Conservation (phyloP, 768 basidiomycete species). For the Mycena polygramma region DNA sequence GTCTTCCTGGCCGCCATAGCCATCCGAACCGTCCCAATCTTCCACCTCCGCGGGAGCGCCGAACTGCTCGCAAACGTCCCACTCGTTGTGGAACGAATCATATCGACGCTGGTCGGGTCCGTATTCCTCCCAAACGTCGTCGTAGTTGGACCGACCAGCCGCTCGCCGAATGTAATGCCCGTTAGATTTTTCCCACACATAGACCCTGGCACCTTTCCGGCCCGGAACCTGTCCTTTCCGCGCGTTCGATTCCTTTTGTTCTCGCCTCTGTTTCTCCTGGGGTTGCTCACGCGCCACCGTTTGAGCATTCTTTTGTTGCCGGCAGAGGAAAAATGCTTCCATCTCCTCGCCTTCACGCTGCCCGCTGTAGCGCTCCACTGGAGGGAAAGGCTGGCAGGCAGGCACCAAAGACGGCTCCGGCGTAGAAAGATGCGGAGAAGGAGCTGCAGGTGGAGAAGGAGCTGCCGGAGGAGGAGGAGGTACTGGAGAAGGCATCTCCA, state of each 20-base stretch:
- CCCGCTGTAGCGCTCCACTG: neutral
- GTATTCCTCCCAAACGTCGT: constrained; percentile 8
- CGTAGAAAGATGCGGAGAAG: no score
- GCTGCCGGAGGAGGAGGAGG: no score
- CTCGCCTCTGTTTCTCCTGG: neutral
- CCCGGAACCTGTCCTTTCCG: neutral
- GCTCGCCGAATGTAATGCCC: constrained; percentile 4
- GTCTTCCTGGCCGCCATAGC: neutral
- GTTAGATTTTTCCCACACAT: constrained; percentile 5
- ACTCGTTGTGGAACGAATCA: constrained; percentile 13
- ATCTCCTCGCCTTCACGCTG: neutral
- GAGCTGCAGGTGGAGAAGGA: no score
- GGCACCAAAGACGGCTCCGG: no score
- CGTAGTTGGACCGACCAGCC: neutral
- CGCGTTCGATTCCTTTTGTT: neutral
- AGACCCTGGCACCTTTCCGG: constrained; percentile 2
- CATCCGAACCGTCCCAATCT: neutral
- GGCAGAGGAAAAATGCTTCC: neutral
- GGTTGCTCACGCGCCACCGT: neutral
- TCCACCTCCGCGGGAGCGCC: neutral
- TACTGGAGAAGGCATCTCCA: no score
- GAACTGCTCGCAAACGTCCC: constrained; percentile 9
- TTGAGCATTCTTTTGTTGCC: neutral
- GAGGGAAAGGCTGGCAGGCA: neutral
- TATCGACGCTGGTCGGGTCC: constrained; percentile 9